Conservation (phyloP, 129 eudicot genomes). For the Centaurea solstitialis region DNA sequence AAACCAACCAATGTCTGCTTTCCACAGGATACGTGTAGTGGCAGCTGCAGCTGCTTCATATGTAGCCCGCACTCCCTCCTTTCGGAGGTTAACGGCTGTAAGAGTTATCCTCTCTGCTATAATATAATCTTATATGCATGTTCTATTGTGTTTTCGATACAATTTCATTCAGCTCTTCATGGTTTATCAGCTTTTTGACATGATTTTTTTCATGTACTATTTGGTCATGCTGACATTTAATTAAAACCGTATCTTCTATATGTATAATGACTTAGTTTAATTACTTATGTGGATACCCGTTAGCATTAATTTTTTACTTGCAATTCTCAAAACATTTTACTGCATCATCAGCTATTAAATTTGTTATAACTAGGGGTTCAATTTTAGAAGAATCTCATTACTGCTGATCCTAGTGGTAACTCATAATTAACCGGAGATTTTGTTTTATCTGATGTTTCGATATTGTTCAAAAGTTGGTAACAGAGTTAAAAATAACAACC, state of each 20-base stretch:
- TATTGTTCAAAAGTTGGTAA: too few species aligned
- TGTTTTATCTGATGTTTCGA: too few species aligned
- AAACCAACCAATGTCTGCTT: neutral
- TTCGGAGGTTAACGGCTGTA: conserved; percentile 73
- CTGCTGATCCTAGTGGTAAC: neutral
- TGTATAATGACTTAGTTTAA: neutral
- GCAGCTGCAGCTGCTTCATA: conserved; percentile 98
- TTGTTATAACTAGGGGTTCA: too few species aligned
- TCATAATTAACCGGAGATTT: neutral
- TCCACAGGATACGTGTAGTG: conserved; percentile 89
- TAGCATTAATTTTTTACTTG: neutral
- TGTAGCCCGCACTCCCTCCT: conserved; percentile 94
- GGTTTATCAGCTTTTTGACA: neutral
- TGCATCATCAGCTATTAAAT: neutral
- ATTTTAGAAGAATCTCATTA: neutral
- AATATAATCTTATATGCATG: conserved; percentile 11
- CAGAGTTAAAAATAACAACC: neutral
- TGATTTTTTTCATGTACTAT: too few species aligned
- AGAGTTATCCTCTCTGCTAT: conserved; percentile 25
- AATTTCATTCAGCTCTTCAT: conserved; percentile 1
- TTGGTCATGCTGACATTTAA: too few species aligned
- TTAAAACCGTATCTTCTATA: too few species aligned
- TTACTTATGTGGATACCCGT: neutral
- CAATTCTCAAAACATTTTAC: neutral
- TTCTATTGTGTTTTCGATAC: neutral